Conservation (phyloP, 176 grass and related monocot species). For the Oryza glaberrima region DNA sequence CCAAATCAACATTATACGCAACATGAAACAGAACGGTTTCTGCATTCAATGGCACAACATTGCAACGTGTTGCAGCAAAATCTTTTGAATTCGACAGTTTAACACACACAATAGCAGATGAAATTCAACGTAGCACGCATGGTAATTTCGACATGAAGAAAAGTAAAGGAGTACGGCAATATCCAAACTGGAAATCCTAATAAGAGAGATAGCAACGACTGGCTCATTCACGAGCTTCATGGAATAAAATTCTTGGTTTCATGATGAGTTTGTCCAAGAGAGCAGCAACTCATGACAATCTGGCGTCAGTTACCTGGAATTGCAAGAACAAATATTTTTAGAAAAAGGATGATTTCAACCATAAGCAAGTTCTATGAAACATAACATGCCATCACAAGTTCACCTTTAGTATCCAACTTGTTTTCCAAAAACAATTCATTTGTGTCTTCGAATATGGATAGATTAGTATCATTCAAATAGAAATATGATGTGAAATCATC, state of each 20-base stretch:
- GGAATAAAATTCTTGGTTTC: not conserved
- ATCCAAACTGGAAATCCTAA: not conserved
- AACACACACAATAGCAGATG: not conserved
- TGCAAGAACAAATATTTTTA: not conserved
- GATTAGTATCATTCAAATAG: conserved; percentile 38
- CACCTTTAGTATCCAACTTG: conserved; percentile 30
- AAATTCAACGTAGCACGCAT: not conserved
- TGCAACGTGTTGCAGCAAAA: not conserved
- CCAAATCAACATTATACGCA: too few species aligned
- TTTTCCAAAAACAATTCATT: conserved; percentile 44
- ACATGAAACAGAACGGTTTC: not conserved
- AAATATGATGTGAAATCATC: conserved; percentile 53
- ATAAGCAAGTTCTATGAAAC: conserved; percentile 33
- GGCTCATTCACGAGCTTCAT: not conserved
- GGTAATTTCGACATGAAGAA: not conserved
- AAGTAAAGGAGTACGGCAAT: not conserved
- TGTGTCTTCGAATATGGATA: conserved; percentile 40
- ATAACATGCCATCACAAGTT: conserved; percentile 39
- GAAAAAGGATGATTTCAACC: not conserved
- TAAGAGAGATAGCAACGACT: not conserved
- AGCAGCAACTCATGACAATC: not conserved
- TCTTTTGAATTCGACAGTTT: not conserved
- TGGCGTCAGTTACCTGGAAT: not conserved
- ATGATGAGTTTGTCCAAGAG: not conserved
- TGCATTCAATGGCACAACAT: not conserved